Evolutionary conservation across 306 rosid genomes (phyloP), one percentile per base, ranked within the genome.

Genomic region (Fragaria iinumae): DNA sequence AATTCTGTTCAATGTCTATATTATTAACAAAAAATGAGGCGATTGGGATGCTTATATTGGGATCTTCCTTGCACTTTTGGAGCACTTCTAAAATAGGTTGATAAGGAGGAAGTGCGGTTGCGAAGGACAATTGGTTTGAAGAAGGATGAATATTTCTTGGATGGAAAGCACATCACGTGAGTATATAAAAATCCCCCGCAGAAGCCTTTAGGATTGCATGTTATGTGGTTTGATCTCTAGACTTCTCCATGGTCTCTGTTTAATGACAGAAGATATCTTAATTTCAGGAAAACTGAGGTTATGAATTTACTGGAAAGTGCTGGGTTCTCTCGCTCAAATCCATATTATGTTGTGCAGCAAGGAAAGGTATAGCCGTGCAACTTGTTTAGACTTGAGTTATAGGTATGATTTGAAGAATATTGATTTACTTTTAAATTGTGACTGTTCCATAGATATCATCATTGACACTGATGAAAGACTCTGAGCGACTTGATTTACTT

Each of bases 301-400:
- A 95, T 95, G 99, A 95, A 92, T 88, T 90, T 95, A 81, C 81
- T 95, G 82, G 99, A 95, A 87, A 95, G 99, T 89, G 99, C 97
- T 77, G 99, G 99, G 78, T 95, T 95, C 86, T 95, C 99, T 81
- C 96, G 96, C 74, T 95, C 99, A 82, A 95, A 95, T 85, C 99
- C 99, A 81, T 95, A 95, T 86, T 95, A 95, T 85, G 96, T 95
- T 81, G 99, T 95, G 77, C 99, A 95, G 77, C 99, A 95, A 89
- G 99, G 99, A 78, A 92, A 95, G 96, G 99, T 95, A 87, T 48
- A 64, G 59, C 48, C 65, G 67, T 75, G 68, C 41, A 48, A 72
- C 75, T 76, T 39, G 49, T 79, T 80, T 84, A 65, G 69, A 60
- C 18, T 79, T 73, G 52, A 56, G 27, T 75, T 82, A 64, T 34